These are phyloP conservation scores for Erysimum cheiri DNA, from an alignment of 441 rosid genomes.

Conservation along the genomic window DNA sequence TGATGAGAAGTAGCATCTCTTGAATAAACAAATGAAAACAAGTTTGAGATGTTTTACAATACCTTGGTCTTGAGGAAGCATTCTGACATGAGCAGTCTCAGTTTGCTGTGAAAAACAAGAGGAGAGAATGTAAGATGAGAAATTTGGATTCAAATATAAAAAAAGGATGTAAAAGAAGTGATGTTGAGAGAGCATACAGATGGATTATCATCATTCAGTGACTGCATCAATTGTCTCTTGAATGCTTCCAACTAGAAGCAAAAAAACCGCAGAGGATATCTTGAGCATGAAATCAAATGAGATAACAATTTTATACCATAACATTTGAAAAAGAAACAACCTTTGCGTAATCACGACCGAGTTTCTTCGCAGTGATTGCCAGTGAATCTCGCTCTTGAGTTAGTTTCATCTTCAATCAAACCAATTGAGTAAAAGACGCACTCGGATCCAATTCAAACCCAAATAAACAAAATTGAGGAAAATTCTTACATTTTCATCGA, in stretches of 20 bases:
- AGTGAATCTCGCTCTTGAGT: conserved; percentile 73
- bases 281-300: not conserved
- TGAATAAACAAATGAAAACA: not conserved
- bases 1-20: not conserved
- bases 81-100: conserved; percentile 59
- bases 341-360: conserved; percentile 78
- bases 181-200: conserved; percentile 56
- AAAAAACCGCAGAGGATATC: not conserved
- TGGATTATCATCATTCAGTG: conserved; percentile 72
- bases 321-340: conserved; percentile 27
- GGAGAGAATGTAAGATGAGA: not conserved
- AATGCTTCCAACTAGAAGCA: conserved; percentile 74
- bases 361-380: conserved; percentile 71
- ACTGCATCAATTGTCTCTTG: conserved; percentile 92
- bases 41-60: conserved; percentile 9
- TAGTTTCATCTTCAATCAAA: conserved; percentile 58
- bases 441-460: conserved; percentile 1
- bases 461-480: not conserved
- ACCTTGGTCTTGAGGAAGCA: conserved; percentile 34
- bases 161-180: not conserved
- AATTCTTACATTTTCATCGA: conserved; percentile 76
- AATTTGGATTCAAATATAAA: not conserved
- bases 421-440: not conserved
- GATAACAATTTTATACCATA: not conserved
- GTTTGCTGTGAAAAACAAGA: conserved; percentile 46